Base-by-base conservation (phyloP, 2,329 filamentous ascomycete species). In the Phaeosphaeriaceae sp. region DNA sequence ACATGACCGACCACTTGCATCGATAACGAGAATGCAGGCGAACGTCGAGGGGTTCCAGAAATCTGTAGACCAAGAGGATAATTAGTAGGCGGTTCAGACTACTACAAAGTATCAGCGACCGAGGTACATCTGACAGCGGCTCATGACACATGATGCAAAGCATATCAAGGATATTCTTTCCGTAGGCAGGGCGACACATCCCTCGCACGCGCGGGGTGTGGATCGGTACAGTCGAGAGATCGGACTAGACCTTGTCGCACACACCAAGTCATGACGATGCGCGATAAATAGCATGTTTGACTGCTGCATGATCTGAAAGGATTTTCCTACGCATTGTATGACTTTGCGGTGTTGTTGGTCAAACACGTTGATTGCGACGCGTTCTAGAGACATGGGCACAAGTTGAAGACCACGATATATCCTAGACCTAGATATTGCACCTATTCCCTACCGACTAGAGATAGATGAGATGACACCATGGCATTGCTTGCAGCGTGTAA, bases 161-260 rank as follows among this genome's bases (percentile, higher is more conserved):
- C 46, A 36, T 45, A 46, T 25, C 48, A 50, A 11, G 40, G 31
- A 41, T 50, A 24, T 55, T 46, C 24, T 52, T 27, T 21, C 20
- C 21, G 49, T 19, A 56, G 54, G 50, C 60, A 63, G 58, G 58
- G 54, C 53, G 40, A 36, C 40, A 48, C 25, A 40, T 45, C 10
- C 57, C 40, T 58, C 36, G 41, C 31, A 36, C 45, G 46, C 42
- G 48, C 50, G 46, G 54, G 54, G 52, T 54, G 41, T 20, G 40
- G 60, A 60, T 50, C 45, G 57, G 21, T 27, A 53, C 46, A 48
- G 52, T 33, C 45, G 20, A 48, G 45, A 48, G 48, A 25, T 44
- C 13, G 17, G 17, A 47, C 21, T 20, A 20, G 42, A 22, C 21
- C 19, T 3, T 45, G 42, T 45, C 15, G 36, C 36, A 40, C 36